Evolutionary conservation across 2,329 filamentous ascomycete genomes (phyloP), one percentile per base, ranked within the genome.

Genomic region (Sclerotinia nivalis): DNA sequence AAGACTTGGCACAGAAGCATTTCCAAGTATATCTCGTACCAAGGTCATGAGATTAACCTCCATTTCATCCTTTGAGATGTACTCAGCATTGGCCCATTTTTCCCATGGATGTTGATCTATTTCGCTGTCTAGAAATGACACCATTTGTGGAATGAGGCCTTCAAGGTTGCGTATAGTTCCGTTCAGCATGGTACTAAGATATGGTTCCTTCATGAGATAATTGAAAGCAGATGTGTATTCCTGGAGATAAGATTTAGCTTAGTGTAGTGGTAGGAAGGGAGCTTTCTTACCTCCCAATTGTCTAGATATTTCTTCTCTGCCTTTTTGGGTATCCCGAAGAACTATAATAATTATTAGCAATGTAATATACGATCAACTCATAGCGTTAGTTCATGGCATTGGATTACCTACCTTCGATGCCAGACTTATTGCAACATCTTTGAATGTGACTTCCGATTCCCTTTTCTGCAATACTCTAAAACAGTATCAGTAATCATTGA

Each of bases 41-140:
- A 91, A 80, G 4, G 82, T 78, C 72, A 83, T 82, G 1, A 89
- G 77, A 71, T 82, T 81, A 18, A 83, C 81, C 73, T 89, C 86
- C 20, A 84, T 86, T 67, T 84, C 81, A 40, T 80, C 78, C 2
- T 79, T 73, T 22, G 84, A 83, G 5, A 80, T 76, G 13, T 82
- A 77, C 2, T 79, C 78, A 1, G 85, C 80, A 13, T 82, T 78
- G 25, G 81, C 83, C n/a, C 77, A 79, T 47, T 86, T 83, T 76
- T 91, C 89, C 88, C 89, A 91, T 2, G 81, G 81, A 74, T 83
- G 83, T 71, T 89, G 86, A 74, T 91, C 88, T 34, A 91, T 86
- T 2, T 84, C 80, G 25, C 86, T 88, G 10, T 83, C 80, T 50
- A 83, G 84, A 74, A 88, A 89, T 0, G 87, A 87, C 52, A 90